Conservation (phyloP, 768 basidiomycete genomes). For the Gloeopeniophorella convolvens region DNA sequence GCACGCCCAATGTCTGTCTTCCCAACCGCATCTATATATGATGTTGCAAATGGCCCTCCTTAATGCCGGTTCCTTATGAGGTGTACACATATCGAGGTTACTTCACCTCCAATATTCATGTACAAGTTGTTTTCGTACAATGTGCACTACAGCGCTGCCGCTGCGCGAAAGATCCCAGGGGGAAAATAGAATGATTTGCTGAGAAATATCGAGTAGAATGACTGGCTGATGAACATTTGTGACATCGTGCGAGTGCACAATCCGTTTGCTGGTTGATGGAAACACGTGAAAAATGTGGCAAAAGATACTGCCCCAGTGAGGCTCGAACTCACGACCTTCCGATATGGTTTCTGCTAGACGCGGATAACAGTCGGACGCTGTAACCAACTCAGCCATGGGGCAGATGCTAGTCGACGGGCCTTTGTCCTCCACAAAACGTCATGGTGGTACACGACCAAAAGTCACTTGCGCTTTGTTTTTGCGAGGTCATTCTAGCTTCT, state of each 20-base stretch:
- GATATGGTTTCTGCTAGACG: slow-evolving; percentile 31
- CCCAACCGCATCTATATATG: slow-evolving; percentile 15
- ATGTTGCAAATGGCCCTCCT: slow-evolving; percentile 6
- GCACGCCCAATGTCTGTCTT: slow-evolving; percentile 2
- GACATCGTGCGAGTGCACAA: too few relatives aligned
- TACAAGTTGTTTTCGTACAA: slow-evolving; percentile 15
- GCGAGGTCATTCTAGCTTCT: not conserved
- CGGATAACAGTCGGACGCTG: slow-evolving; percentile 67
- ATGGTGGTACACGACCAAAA: too few relatives aligned
- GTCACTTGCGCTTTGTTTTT: too few relatives aligned
- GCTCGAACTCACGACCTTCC: slow-evolving; percentile 68
- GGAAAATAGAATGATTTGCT: too few relatives aligned
- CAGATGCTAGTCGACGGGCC: slow-evolving; percentile 23
- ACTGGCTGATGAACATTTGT: too few relatives aligned
- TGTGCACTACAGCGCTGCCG: slow-evolving; percentile 18
- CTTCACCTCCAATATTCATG: slow-evolving; percentile 11
- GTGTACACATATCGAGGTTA: slow-evolving; percentile 14
- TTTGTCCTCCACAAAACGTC: not conserved
- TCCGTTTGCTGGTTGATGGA: too few relatives aligned
- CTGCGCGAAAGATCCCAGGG: too few relatives aligned
- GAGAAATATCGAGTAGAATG: too few relatives aligned
- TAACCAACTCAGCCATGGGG: slow-evolving; percentile 76
- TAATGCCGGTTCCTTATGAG: slow-evolving; percentile 5
- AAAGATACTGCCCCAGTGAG: slow-evolving; percentile 47
- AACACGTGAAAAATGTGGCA: not conserved